Conservation (phyloP, 768 basidiomycete genomes). For the Psilocybe sp. region DNA sequence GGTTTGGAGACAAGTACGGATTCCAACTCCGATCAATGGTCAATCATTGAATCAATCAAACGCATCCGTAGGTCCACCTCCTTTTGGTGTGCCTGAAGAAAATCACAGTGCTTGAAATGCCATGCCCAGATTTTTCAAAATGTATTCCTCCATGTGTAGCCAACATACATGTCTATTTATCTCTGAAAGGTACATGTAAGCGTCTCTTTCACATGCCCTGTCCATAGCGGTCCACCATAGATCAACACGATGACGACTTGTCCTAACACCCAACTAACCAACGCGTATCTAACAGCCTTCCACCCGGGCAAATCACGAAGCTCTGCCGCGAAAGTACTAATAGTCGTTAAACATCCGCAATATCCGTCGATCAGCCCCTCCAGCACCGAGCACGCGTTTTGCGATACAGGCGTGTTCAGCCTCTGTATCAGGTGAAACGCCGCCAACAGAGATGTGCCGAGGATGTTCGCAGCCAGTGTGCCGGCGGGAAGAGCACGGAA, state of each 20-base stretch:
- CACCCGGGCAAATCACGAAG: constrained; percentile 51
- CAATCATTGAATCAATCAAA: background rate
- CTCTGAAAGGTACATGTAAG: constrained; percentile 47
- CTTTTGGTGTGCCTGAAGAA: background rate
- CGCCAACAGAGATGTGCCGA: constrained; percentile 84
- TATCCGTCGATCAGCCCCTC: constrained; percentile 89
- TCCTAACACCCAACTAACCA: constrained; percentile 64
- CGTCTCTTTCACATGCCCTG: constrained; percentile 39
- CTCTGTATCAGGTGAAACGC: constrained; percentile 71
- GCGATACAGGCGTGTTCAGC: constrained; percentile 38
- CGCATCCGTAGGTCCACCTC: background rate
- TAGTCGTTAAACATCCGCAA: constrained; percentile 91
- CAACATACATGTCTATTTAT: constrained; percentile 2
- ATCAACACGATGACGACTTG: constrained; percentile 73
- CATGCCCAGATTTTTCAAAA: too few relatives aligned
- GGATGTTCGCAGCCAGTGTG: constrained; percentile 70
- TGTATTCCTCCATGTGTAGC: background rate
- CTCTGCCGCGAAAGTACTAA: constrained; percentile 92
- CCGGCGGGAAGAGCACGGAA: constrained; percentile 68
- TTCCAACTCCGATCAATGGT: constrained; percentile 35
- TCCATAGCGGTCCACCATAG: constrained; percentile 63
- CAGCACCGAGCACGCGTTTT: constrained; percentile 64
- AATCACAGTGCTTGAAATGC: too few relatives aligned
- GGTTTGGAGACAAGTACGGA: constrained; percentile 10
- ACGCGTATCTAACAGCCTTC: constrained; percentile 67